These are phyloP conservation scores for Phyllosticta citrichinensis DNA, from an alignment of 2,329 filamentous ascomycete genomes.

Conservation along the genomic window DNA sequence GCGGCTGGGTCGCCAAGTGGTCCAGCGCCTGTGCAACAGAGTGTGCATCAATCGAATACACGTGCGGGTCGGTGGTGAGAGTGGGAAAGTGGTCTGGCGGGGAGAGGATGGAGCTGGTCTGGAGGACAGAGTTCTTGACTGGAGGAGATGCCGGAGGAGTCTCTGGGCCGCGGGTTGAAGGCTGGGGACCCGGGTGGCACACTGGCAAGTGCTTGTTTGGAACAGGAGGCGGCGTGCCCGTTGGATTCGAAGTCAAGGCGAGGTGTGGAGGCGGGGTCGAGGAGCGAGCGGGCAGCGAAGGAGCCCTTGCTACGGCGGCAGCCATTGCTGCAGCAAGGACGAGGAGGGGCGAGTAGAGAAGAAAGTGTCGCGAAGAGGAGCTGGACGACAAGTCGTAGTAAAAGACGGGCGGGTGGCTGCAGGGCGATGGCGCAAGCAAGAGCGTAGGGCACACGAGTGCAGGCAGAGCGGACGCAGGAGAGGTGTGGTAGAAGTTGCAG, in stretches of 20 bases:
- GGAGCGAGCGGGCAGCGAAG: constrained; percentile 25
- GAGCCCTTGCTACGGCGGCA: constrained; percentile 31
- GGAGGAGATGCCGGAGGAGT: constrained; percentile 50
- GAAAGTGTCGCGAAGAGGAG: not conserved
- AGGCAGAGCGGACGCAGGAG: not conserved
- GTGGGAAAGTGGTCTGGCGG: constrained; percentile 47
- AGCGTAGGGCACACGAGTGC: not conserved
- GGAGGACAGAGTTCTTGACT: constrained; percentile 44
- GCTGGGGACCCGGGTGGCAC: constrained; percentile 66
- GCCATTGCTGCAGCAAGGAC: constrained; percentile 25
- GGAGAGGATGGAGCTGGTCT: constrained; percentile 60
- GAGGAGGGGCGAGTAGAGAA: not conserved
- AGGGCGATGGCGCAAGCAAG: constrained; percentile 4
- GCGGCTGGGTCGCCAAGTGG: constrained; percentile 63
- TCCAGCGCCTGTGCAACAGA: constrained; percentile 65
- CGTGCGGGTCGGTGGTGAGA: constrained; percentile 45
- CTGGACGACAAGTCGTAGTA: not conserved
- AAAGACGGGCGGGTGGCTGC: constrained; percentile 5
- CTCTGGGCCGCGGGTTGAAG: constrained; percentile 37
- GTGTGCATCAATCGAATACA: constrained; percentile 64
- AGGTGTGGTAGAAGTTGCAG: not conserved
- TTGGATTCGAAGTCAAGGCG: constrained; percentile 47
- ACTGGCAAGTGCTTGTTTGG: constrained; percentile 88
- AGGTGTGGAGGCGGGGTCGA: constrained; percentile 44
- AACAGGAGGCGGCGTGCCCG: constrained; percentile 50